phyloP scores from a whole-genome alignment of 257 asterid genomes.

The Salvia rosmarinus region DNA sequence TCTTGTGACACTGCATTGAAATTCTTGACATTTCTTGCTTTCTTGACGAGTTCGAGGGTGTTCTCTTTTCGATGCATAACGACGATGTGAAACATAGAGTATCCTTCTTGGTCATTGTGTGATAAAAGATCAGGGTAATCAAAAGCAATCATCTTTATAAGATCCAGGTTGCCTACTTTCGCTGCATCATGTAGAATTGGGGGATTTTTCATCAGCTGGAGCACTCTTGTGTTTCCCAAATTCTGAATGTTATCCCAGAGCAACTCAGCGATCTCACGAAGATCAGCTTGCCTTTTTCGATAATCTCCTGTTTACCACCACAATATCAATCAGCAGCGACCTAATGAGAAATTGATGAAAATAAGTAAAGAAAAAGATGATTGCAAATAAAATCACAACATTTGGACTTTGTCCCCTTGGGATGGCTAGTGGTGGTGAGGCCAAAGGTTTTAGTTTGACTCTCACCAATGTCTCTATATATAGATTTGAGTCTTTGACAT shows the following conservation, averaged over 20 bases:
- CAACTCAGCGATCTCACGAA: neutral
- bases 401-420: too few species aligned
- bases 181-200: neutral
- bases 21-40: neutral
- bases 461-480: too few species aligned
- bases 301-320: neutral
- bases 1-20: neutral
- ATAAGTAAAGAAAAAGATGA: too few species aligned
- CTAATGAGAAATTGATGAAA: too few species aligned
- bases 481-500: too few species aligned
- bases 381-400: too few species aligned
- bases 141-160: neutral
- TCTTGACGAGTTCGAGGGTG: neutral
- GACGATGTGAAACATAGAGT: neutral
- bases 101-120: neutral
- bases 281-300: neutral
- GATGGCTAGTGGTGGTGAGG: too few species aligned
- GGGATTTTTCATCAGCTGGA: neutral
- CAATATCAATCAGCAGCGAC: neutral
- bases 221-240: neutral
- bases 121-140: neutral
- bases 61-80: neutral
- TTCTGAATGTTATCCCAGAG: neutral
- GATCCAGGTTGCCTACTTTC: neutral
- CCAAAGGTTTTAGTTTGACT: too few species aligned